A percentile compares a stretch with the other conserved stretches of the same genome.
phyloP scores from a whole-genome alignment of 192 early-diverging fungal genomes.

The Jimgerdemannia lactiflua region DNA sequence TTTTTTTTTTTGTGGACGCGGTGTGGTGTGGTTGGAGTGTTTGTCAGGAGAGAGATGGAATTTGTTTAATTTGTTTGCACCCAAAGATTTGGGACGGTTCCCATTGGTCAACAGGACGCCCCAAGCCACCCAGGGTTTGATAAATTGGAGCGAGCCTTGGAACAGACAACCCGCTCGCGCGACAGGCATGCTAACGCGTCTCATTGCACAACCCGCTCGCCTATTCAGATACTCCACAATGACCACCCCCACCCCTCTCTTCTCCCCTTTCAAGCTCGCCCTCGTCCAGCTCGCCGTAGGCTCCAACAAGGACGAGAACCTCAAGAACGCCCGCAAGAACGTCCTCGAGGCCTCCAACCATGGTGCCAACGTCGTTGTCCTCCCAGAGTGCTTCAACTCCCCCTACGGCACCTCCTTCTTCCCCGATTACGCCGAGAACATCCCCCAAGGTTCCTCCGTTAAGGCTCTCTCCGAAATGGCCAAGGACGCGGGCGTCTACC shows the following conservation, averaged over 20 bases:
- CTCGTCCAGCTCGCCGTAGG: constrained; percentile 79
- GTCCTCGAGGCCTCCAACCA: constrained; percentile 82
- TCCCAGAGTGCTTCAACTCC: constrained; percentile 99
- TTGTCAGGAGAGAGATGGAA: not conserved
- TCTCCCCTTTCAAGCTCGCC: constrained; percentile 59
- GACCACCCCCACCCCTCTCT: not conserved
- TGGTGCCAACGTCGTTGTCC: constrained; percentile 88
- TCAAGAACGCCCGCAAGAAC: constrained; percentile 67
- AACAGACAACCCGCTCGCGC: too few species aligned
- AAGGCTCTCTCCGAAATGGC: constrained; percentile 79
- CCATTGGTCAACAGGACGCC: not conserved
- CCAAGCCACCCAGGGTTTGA: not conserved
- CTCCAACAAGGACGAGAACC: constrained; percentile 75
- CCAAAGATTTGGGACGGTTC: too few species aligned
- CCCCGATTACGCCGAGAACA: constrained; percentile 84
- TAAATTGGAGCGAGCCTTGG: too few species aligned
- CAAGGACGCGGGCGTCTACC: constrained; percentile 78
- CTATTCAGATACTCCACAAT: too few species aligned
- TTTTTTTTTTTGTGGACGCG: too few species aligned
- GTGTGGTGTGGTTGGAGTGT: too few species aligned
- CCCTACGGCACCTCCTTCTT: constrained; percentile 95
- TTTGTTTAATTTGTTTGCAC: not conserved
- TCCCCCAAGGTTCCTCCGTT: constrained; percentile 69
- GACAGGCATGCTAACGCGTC: too few species aligned
- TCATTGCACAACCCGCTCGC: too few species aligned